Percentiles rank a stretch among this genome's conserved stretches.
These are phyloP conservation scores for Sugiyamaella lignohabitans DNA, from an alignment of 805 yeast genomes.

Conservation along the genomic window DNA sequence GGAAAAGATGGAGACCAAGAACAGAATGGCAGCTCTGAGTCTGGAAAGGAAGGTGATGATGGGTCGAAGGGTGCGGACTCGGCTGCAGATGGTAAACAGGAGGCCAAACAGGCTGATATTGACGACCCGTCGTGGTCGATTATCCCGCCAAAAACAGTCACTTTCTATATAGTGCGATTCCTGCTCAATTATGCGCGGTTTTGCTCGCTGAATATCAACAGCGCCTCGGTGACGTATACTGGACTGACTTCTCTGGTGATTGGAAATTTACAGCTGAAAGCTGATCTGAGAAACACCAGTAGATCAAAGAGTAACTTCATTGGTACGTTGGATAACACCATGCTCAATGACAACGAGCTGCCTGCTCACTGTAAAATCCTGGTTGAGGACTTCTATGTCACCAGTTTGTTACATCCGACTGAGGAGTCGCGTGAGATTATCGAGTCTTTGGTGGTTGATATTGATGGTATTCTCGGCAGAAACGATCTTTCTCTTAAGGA, in stretches of 20 bases:
- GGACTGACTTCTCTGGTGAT: slow-evolving; percentile 26
- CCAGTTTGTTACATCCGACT: slow-evolving; percentile 23
- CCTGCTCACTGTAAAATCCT: slow-evolving; percentile 25
- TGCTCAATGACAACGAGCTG: slow-evolving; percentile 25
- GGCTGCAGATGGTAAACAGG: not conserved
- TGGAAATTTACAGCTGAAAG: slow-evolving; percentile 24
- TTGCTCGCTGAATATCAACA: slow-evolving; percentile 24
- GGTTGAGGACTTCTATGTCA: slow-evolving; percentile 28
- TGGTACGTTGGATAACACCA: slow-evolving; percentile 32
- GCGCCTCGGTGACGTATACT: slow-evolving; percentile 24
- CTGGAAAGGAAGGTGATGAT: not conserved
- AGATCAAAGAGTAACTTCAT: slow-evolving; percentile 25
- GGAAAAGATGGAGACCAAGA: not conserved
- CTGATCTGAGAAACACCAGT: slow-evolving; percentile 28
- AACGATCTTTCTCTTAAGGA: slow-evolving; percentile 29
- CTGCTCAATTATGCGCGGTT: slow-evolving; percentile 21
- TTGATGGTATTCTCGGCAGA: slow-evolving; percentile 29
- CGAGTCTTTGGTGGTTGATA: slow-evolving; percentile 27
- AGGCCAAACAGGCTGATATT: not conserved
- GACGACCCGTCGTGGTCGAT: slow-evolving; percentile 20
- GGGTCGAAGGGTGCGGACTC: not conserved
- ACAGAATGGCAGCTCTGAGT: not conserved
- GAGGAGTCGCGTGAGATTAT: slow-evolving; percentile 30
- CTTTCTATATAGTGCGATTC: slow-evolving; percentile 19
- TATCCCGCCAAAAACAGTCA: slow-evolving; percentile 19